These are phyloP conservation scores for Candida loeiensis DNA, from an alignment of 805 yeast genomes.

Conservation along the genomic window DNA sequence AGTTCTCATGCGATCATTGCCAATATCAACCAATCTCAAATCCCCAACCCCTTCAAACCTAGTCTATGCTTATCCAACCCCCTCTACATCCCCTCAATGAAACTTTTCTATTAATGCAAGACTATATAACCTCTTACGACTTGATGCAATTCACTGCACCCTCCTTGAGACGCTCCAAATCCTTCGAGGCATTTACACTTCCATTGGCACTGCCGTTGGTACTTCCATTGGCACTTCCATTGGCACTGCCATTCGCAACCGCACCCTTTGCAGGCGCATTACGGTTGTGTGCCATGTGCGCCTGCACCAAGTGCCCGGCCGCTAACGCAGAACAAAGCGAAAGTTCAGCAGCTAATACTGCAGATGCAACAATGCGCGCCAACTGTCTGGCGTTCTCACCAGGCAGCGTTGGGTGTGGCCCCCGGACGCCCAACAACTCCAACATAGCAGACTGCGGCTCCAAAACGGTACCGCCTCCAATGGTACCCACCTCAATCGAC, in stretches of 20 bases:
- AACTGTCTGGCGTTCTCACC: conserved; percentile 93
- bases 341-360: conserved; percentile 93
- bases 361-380: conserved; percentile 89
- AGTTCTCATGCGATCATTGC: no score
- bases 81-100: neutral
- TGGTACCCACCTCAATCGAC: conserved; percentile 96
- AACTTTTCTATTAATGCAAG: conserved; percentile 8
- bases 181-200: conserved; percentile 10
- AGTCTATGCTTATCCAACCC: no score
- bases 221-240: conserved; percentile 10
- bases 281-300: conserved; percentile 96
- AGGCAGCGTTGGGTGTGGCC: conserved; percentile 91
- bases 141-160: conserved; percentile 76
- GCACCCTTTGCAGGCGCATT: conserved; percentile 42
- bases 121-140: conserved; percentile 33
- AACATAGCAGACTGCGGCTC: conserved; percentile 97
- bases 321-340: conserved; percentile 95
- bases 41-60: no score
- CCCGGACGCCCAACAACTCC: conserved; percentile 89
- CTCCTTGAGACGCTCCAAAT: conserved; percentile 51
- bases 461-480: conserved; percentile 97
- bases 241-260: conserved; percentile 9
- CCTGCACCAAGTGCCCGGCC: conserved; percentile 96
- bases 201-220: conserved; percentile 9
- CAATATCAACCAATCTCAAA: no score